Conservation (phyloP, 2,329 filamentous ascomycete species). For the Colletotrichum chrysophilum region DNA sequence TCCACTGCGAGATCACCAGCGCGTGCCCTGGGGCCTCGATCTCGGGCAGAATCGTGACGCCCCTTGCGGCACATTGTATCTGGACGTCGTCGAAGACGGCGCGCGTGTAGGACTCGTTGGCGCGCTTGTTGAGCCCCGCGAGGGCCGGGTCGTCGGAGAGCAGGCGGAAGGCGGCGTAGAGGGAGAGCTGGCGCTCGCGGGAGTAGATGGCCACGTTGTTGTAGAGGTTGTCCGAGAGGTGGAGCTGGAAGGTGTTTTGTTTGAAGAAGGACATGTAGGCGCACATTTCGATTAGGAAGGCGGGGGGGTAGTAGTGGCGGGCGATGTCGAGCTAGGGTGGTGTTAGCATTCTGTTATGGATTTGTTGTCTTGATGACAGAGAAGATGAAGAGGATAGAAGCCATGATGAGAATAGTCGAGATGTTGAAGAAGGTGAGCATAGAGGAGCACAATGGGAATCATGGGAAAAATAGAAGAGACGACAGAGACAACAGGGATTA, state of each 20-base stretch:
- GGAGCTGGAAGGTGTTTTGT: constrained; percentile 63
- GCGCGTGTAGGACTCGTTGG: constrained; percentile 60
- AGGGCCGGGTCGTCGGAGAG: constrained; percentile 53
- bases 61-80: constrained; percentile 53
- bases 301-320: constrained; percentile 60
- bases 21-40: constrained; percentile 65
- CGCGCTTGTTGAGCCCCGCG: constrained; percentile 51
- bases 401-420: no score
- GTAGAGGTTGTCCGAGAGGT: constrained; percentile 62
- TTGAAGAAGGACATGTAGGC: constrained; percentile 67
- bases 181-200: constrained; percentile 48
- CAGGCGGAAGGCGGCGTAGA: constrained; percentile 62
- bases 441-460: no score
- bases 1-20: constrained; percentile 63
- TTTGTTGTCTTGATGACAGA: not conserved
- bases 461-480: no score
- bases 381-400: no score
- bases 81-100: constrained; percentile 59
- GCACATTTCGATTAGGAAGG: constrained; percentile 62
- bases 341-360: not conserved
- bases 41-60: constrained; percentile 64
- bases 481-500: no score
- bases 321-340: constrained; percentile 49
- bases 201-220: constrained; percentile 55
- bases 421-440: no score